Base-by-base conservation (phyloP, 805 yeast genomes). In the Ogataea ramenticola region DNA sequence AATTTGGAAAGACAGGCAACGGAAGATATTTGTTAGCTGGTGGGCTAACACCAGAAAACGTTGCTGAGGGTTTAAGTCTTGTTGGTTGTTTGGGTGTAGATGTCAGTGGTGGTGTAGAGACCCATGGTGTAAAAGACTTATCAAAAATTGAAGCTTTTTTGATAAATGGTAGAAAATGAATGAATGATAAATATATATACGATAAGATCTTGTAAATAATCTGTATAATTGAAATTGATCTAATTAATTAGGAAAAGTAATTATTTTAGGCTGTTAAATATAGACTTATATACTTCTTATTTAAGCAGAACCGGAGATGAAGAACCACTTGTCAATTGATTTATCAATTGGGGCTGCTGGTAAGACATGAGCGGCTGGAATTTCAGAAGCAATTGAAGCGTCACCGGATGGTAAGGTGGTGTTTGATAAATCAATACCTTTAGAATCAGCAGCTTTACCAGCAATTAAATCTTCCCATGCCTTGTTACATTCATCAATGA, bases 271-370 rank as follows among this genome's bases (percentile, higher is more conserved):
- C n/a, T n/a, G n/a, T n/a, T n/a, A n/a, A n/a, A n/a, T n/a, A n/a
- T n/a, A n/a, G n/a, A n/a, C 19, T 29, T 32, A n/a, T 4, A 8
- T 32, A 16, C 19, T n/a, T 32, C 6, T 32, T 4, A 46, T 20
- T 56, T 52, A 71, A 58, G 73, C 72, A 52, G 79, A 72, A 71
- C 91, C 93, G 48, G 91, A 87, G 64, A 91, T 91, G 81, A 80
- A 91, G 79, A 93, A 91, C 99, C 99, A 91, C 74, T 91, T 91
- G 79, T 91, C 98, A 65, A 91, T 73, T 45, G 96, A 87, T 71
- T 86, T 80, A 75, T 91, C 99, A 66, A 93, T 87, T 68, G 96
- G 95, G 51, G 95, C 96, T 64, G 90, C 89, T 51, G 90, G 77
- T 53, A 71, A 66, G 53, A 84, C 79, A 56, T 77, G 58, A 57